phyloP scores from a whole-genome alignment of 768 basidiomycete genomes.

The Coprinellus aureogranulatus region DNA sequence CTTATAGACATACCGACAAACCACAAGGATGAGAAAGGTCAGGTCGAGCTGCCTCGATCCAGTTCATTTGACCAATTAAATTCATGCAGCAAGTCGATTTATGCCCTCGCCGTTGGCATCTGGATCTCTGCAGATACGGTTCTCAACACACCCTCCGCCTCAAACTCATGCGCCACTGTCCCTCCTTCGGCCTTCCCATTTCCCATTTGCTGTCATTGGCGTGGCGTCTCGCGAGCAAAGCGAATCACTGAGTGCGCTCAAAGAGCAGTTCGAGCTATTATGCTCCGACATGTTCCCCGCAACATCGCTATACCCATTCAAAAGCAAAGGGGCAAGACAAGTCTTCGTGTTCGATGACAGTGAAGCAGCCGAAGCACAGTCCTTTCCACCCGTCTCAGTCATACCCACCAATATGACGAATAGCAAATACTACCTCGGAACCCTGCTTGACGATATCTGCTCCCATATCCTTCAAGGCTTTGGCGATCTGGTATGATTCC shows the following conservation, averaged over 20 bases:
- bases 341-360: conserved; percentile 87
- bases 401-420: conserved; percentile 87
- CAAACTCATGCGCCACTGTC: conserved; percentile 64
- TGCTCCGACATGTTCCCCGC: conserved; percentile 68
- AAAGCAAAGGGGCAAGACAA: conserved; percentile 67
- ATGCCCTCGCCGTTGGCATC: conserved; percentile 73
- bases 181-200: conserved; percentile 75
- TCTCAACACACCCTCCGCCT: conserved; percentile 72
- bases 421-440: conserved; percentile 83
- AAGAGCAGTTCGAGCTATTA: conserved; percentile 63
- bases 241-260: conserved; percentile 50
- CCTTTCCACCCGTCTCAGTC: conserved; percentile 63
- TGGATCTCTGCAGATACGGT: conserved; percentile 82
- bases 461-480: conserved; percentile 86
- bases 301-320: no score
- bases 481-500: conserved; percentile 67
- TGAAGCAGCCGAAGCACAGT: conserved; percentile 56
- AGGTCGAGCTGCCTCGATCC: conserved; percentile 12
- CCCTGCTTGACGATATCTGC: conserved; percentile 84
- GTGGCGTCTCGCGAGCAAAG: conserved; percentile 67
- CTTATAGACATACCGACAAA: conserved; percentile 83
- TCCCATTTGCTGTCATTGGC: conserved; percentile 86
- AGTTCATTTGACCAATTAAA: not conserved
- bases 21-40: conserved; percentile 74
- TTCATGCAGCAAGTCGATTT: conserved; percentile 55